Conservation (phyloP, 1,284 basidiomycete species). For the Jaminaea rosea region DNA sequence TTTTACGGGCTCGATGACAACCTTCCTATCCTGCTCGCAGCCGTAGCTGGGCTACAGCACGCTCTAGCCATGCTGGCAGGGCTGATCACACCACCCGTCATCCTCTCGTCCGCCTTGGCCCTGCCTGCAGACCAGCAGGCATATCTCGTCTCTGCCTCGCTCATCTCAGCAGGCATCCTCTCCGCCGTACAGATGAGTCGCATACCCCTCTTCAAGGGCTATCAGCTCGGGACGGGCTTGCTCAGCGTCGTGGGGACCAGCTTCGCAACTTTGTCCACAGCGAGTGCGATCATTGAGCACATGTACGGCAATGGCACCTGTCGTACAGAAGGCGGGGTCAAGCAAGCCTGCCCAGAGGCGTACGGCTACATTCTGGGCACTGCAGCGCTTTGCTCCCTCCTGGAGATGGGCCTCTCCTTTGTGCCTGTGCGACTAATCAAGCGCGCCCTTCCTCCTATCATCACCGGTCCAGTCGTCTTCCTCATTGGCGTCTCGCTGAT, state of each 20-base stretch:
- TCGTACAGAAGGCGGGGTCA: slow-evolving; percentile 57
- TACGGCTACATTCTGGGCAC: slow-evolving; percentile 57
- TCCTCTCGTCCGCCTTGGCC: slow-evolving; percentile 47
- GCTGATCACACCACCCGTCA: slow-evolving; percentile 67
- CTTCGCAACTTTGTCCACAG: slow-evolving; percentile 70
- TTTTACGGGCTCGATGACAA: slow-evolving; percentile 37
- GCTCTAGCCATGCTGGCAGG: slow-evolving; percentile 73
- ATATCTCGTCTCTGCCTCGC: slow-evolving; percentile 71
- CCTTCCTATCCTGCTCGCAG: slow-evolving; percentile 24
- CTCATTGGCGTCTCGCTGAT: slow-evolving; percentile 65
- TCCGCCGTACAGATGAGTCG: slow-evolving; percentile 68
- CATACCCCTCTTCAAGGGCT: slow-evolving; percentile 53
- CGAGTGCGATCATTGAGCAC: slow-evolving; percentile 57
- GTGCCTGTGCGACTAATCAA: slow-evolving; percentile 57
- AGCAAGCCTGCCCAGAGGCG: slow-evolving; percentile 56
- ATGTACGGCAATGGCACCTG: slow-evolving; percentile 74
- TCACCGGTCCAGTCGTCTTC: slow-evolving; percentile 52
- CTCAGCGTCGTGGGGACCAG: slow-evolving; percentile 76
- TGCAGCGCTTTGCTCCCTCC: slow-evolving; percentile 66
- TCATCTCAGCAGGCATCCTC: slow-evolving; percentile 62
- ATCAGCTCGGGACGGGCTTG: slow-evolving; percentile 67
- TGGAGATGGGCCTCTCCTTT: slow-evolving; percentile 70
- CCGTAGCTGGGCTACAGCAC: slow-evolving; percentile 56
- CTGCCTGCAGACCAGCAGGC: slow-evolving; percentile 52
- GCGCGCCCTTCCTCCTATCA: slow-evolving; percentile 68